Conservation (phyloP, 2,329 filamentous ascomycete species). For the Emydomyces testavorans region DNA sequence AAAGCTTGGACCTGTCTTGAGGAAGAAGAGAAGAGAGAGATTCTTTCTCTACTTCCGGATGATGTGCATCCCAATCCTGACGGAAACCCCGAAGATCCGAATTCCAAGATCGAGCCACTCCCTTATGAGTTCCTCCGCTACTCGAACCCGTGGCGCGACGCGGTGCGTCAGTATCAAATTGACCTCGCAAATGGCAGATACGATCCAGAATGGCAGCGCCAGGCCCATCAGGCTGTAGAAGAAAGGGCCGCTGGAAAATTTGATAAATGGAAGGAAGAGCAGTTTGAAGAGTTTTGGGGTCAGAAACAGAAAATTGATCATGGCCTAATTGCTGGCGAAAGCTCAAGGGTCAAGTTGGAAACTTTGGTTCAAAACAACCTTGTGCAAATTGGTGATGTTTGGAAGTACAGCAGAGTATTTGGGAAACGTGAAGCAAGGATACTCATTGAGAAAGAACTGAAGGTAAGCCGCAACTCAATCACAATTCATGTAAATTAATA, state of each 20-base stretch:
- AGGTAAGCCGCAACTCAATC: slow-evolving; percentile 22
- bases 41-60: slow-evolving; percentile 32
- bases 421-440: slow-evolving; percentile 20
- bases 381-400: slow-evolving; percentile 32
- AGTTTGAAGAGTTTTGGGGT: slow-evolving; percentile 48
- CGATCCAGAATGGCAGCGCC: slow-evolving; percentile 45
- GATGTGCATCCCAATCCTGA: slow-evolving; percentile 31
- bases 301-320: slow-evolving; percentile 38
- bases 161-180: slow-evolving; percentile 44
- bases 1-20: slow-evolving; percentile 34
- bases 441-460: slow-evolving; percentile 35
- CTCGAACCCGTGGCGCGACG: slow-evolving; percentile 41
- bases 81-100: slow-evolving; percentile 21
- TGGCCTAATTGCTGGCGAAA: slow-evolving; percentile 32
- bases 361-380: slow-evolving; percentile 28
- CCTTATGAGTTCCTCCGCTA: slow-evolving; percentile 34
- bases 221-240: slow-evolving; percentile 43
- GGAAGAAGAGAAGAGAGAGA: slow-evolving; percentile 32
- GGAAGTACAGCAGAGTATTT: slow-evolving; percentile 26
- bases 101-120: slow-evolving; percentile 30
- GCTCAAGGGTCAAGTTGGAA: slow-evolving; percentile 31
- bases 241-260: slow-evolving; percentile 45
- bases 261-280: slow-evolving; percentile 44
- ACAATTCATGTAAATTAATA: neutral
- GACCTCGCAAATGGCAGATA: slow-evolving; percentile 47